Conservation (phyloP, 2,329 filamentous ascomycete genomes). For the Venturia pyrina region DNA sequence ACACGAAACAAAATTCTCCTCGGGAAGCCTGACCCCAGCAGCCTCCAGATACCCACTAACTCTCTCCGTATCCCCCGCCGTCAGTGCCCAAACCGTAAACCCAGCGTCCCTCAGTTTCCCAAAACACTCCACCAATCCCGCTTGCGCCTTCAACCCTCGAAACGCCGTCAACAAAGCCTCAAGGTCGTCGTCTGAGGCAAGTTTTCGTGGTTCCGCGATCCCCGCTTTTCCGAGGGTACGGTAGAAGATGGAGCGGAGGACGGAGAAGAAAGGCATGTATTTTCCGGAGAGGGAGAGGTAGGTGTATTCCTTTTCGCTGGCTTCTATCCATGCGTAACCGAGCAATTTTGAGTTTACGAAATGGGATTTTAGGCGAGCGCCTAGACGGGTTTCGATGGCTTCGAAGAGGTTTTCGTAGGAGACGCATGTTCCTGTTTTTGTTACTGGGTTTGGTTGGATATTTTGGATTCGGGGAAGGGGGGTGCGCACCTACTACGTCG, state of each 20-base stretch:
- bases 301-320: conserved; percentile 40
- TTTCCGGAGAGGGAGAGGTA: conserved; percentile 36
- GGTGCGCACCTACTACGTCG: too few species aligned
- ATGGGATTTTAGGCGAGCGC: conserved; percentile 32
- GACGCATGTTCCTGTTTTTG: conserved; percentile 32
- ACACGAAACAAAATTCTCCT: conserved; percentile 42
- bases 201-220: too few species aligned
- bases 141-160: too few species aligned
- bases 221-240: conserved; percentile 30
- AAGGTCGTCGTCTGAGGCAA: too few species aligned
- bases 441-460: too few species aligned
- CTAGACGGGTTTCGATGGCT: conserved; percentile 32
- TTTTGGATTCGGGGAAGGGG: too few species aligned
- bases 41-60: conserved; percentile 44
- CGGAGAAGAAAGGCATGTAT: conserved; percentile 33
- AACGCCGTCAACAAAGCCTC: too few species aligned
- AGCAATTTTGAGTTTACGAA: conserved; percentile 20
- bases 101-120: conserved; percentile 33
- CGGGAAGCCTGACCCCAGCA: conserved; percentile 39
- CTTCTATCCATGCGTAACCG: conserved; percentile 38
- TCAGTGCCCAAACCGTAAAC: conserved; percentile 46
- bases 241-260: conserved; percentile 40
- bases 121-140: conserved; percentile 26
- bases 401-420: conserved; percentile 36
- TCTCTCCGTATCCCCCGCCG: conserved; percentile 40